A percentile compares a stretch with the other conserved stretches of the same genome.
phyloP scores from a whole-genome alignment of 352 stramenopile genomes.

The Globisporangium heterothallicum region DNA sequence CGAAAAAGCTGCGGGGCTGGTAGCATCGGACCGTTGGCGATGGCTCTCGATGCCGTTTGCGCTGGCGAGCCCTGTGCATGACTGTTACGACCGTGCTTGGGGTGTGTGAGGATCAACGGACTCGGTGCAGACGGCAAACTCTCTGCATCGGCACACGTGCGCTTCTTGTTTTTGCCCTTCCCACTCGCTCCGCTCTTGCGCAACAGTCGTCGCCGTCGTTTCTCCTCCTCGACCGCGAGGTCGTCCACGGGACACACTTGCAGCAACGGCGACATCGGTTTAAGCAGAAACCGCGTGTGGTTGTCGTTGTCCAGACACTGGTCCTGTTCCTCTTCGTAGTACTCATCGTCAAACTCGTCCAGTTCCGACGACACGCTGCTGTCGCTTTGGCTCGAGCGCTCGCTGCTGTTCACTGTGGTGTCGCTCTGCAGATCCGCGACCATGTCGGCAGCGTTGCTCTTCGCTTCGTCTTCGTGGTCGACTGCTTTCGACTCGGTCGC shows the following conservation, averaged over 20 bases:
- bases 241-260: slow-evolving; percentile 74
- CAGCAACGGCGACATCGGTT: slow-evolving; percentile 64
- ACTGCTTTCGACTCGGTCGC: not conserved
- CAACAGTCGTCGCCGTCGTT: slow-evolving; percentile 49
- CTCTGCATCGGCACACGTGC: slow-evolving; percentile 45
- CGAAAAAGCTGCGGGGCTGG: slow-evolving; percentile 26
- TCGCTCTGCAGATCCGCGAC: slow-evolving; percentile 13
- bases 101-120: slow-evolving; percentile 19
- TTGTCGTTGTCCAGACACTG: not conserved
- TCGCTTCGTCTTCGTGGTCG: not conserved
- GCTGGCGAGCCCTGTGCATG: slow-evolving; percentile 12
- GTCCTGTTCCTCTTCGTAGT: slow-evolving; percentile 2
- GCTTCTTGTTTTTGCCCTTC: slow-evolving; percentile 39
- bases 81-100: slow-evolving; percentile 4
- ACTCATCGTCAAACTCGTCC: slow-evolving; percentile 12
- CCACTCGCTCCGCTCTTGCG: slow-evolving; percentile 11
- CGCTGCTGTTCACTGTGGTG: slow-evolving; percentile 12
- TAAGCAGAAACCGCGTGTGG: slow-evolving; percentile 38
- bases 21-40: not conserved
- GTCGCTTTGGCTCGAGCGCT: slow-evolving; percentile 11
- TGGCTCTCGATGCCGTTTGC: slow-evolving; percentile 10
- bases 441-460: not conserved
- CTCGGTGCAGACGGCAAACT: slow-evolving; percentile 46
- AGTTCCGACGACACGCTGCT: slow-evolving; percentile 6
- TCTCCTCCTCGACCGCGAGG: slow-evolving; percentile 71